These are phyloP conservation scores for Hymenoscyphus occultus DNA, from an alignment of 2,329 filamentous ascomycete species.

Conservation along the genomic window DNA sequence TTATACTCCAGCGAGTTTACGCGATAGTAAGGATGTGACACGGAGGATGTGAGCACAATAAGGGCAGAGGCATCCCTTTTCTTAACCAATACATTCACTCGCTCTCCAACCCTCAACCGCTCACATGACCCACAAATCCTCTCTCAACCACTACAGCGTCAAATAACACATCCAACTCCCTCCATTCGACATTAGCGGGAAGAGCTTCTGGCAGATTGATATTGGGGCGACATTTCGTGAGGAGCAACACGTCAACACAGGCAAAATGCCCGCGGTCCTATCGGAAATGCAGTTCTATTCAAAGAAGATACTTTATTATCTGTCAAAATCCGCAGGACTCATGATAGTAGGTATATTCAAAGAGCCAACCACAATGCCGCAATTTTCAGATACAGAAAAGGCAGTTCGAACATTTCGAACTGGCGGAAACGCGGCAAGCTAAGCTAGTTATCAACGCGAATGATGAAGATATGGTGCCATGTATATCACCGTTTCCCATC, in stretches of 20 bases:
- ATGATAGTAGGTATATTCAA: not conserved
- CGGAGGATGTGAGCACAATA: too few relatives aligned
- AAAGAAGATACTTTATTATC: not conserved
- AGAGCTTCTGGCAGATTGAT: slow-evolving; percentile 11
- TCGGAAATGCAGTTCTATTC: not conserved
- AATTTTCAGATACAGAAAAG: not conserved
- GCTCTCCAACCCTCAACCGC: too few relatives aligned
- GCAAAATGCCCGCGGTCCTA: not conserved
- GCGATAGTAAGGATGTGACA: too few relatives aligned
- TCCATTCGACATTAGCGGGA: slow-evolving; percentile 18
- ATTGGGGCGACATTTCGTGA: too few relatives aligned
- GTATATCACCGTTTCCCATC: slow-evolving; percentile 1
- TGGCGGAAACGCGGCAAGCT: slow-evolving; percentile 16
- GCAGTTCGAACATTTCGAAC: not conserved
- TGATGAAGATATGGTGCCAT: not conserved
- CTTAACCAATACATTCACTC: too few relatives aligned
- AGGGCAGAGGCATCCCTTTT: too few relatives aligned
- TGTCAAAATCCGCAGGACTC: not conserved
- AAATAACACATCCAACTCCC: too few relatives aligned
- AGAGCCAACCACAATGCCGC: not conserved
- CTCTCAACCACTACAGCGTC: too few relatives aligned
- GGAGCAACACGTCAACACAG: too few relatives aligned
- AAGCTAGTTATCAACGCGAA: slow-evolving; percentile 17
- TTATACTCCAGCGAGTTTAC: too few relatives aligned
- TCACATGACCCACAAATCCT: too few relatives aligned